A percentile compares a stretch with the other conserved stretches of the same genome.
Evolutionary conservation across 352 stramenopile species (phyloP).

Genomic region (Pythium grandisporangium): DNA sequence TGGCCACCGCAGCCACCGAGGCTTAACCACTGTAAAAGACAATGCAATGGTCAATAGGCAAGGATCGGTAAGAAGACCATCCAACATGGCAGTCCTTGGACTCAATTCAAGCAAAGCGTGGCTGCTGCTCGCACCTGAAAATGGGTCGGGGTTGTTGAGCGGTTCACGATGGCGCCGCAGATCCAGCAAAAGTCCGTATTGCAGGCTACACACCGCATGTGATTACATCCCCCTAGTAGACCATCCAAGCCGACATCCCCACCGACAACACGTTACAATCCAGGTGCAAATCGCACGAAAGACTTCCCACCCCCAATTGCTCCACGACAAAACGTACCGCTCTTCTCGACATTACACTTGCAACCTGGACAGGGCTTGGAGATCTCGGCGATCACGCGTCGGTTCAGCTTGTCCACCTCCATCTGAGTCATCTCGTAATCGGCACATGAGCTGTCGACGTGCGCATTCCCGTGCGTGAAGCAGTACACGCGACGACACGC

Average conservation of each 20-base stretch:
- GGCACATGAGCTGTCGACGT: slow-evolving; percentile 50
- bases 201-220: slow-evolving; percentile 89
- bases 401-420: slow-evolving; percentile 19
- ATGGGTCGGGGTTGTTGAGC: slow-evolving; percentile 76
- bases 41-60: not conserved
- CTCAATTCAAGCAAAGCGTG: no score
- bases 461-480: slow-evolving; percentile 82
- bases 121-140: slow-evolving; percentile 25
- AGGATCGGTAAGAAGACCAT: not conserved
- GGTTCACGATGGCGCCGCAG: slow-evolving; percentile 77
- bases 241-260: no score
- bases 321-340: slow-evolving; percentile 16
- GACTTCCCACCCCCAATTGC: not conserved
- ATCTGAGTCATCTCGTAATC: slow-evolving; percentile 30
- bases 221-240: slow-evolving; percentile 74
- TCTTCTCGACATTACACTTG: slow-evolving; percentile 43
- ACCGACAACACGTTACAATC: not conserved
- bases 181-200: slow-evolving; percentile 87
- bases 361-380: slow-evolving; percentile 48
- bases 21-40: slow-evolving; percentile 56
- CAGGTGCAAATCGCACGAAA: no score
- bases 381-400: slow-evolving; percentile 18
- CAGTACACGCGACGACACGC: slow-evolving; percentile 60
- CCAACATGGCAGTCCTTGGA: not conserved
- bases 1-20: slow-evolving; percentile 57